Base-by-base conservation (phyloP, 2,329 filamentous ascomycete genomes). In the Cercospora citrullina region DNA sequence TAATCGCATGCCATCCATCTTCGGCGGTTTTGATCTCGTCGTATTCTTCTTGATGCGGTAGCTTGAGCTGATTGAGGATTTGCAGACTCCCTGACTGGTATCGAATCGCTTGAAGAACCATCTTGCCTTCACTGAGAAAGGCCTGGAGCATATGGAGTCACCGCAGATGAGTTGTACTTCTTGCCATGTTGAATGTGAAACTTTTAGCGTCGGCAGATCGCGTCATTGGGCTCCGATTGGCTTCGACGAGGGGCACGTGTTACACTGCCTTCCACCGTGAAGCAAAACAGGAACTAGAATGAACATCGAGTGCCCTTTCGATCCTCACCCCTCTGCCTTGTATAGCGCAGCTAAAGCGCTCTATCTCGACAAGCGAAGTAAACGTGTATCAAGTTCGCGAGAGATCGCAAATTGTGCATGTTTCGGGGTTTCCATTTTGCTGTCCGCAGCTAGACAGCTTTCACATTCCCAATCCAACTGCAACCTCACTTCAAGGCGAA, bases 1-100 rank as follows among this genome's bases (percentile, higher is more conserved):
- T 89, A 81, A 95, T 95, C 75, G 90, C 91, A 78, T 93, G 89
- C 81, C 92, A 95, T 42, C 91, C 92, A 80, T 93, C 90, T 73
- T 90, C 86, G 70, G 89, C 87, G 10, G 87, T 91, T 31, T 85
- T 85, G 63, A 94, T 87, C 71, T 86, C 79, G 75, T 94, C 91
- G 79, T 94, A 95, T 78, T 91, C 87, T 76, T 92, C 89, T 73
- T 91, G 88, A 76, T 95, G 91, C 14, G 92, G 92, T 23, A 95
- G 85, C 70, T 88, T 87, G n/a, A 95, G 87, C 81, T 95, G 92
- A 79, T 95, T 91, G 64, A 95, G 86, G 72, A 95, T 92, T 72
- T 91, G 85, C 67, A 95, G 84, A 78, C 86, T 86, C 72, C 91
- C 91, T 62, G 88, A 86, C 64, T 84, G 82, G 79, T 94, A 95